These are phyloP conservation scores for Myriosclerotinia scirpicola DNA, from an alignment of 2,329 filamentous ascomycete species.

Conservation along the genomic window DNA sequence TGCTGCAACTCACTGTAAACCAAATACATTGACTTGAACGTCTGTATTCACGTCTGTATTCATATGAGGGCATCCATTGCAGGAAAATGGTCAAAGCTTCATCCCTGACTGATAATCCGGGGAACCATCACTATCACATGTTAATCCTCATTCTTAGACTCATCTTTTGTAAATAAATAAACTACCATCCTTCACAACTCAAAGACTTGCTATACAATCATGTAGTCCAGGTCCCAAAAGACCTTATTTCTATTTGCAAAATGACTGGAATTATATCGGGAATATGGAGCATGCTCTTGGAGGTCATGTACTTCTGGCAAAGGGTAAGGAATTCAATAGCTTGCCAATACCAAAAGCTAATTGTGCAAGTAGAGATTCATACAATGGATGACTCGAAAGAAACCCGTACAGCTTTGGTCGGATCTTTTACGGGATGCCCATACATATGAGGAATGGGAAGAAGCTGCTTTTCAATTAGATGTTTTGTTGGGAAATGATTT, in stretches of 20 bases:
- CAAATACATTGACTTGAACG: not conserved
- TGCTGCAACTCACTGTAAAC: not conserved
- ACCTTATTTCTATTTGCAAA: conserved; percentile 12
- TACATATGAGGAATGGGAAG: conserved; percentile 82
- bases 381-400: conserved; percentile 66
- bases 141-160: conserved; percentile 15
- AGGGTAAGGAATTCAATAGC: conserved; percentile 45
- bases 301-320: conserved; percentile 64
- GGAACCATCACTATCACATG: conserved; percentile 23
- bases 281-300: conserved; percentile 58
- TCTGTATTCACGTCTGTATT: not conserved
- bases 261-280: conserved; percentile 42
- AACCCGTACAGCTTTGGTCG: conserved; percentile 63
- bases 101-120: conserved; percentile 21
- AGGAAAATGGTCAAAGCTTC: conserved; percentile 16
- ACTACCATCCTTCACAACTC: not conserved
- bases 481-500: conserved; percentile 76
- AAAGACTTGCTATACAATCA: not conserved
- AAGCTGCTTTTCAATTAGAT: conserved; percentile 80
- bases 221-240: conserved; percentile 1
- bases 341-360: conserved; percentile 12
- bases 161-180: not conserved
- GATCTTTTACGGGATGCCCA: conserved; percentile 64
- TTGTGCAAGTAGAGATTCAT: conserved; percentile 59
- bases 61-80: not conserved